Evolutionary conservation across 495 filamentous ascomycete species (phyloP), one percentile per base, ranked within the genome.

Genomic region (Melanomma pulvis-pyrius): DNA sequence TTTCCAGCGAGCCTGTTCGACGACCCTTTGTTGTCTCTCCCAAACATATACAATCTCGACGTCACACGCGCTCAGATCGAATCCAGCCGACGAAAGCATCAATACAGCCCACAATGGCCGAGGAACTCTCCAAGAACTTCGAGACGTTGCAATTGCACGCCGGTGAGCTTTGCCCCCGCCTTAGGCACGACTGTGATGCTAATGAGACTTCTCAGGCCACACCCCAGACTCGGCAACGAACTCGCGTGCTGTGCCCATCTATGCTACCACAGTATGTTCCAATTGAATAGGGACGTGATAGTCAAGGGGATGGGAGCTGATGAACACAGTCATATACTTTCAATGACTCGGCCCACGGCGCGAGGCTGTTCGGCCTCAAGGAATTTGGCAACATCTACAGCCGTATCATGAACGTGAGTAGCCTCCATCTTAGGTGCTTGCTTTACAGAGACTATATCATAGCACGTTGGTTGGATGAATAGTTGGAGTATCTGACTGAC

Each of bases 361-460:
- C 96, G 55, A 87, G 93, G 73, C 88, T 98, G 25, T 98, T 98
- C 75, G 92, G 92, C 70, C 92, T 98, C 79, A 96, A 97, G 76
- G 93, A 97, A 77, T 93, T 96, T 75, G 96, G 93, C 75, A 97
- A 98, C 79, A 97, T 98, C 80, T 98, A 98, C 83, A 92, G 88
- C 73, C 89, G 94, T 61, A 94, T 98, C 71, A 96, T 96, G 92
- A 98, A 98, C 77, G 85, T 86, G 76, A 63, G 52, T 44, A 22
- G 57, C n/a, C 21, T n/a, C 39, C 39, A 2, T n/a, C 17, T 44
- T 17, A 15, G 13, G 2, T 6, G 39, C 39, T 44, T 3, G 17
- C 17, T 44, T n/a, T 44, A 15, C 39, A 3, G 39, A 12, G 2
- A 44, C 8, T 0, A 9, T n/a, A 11, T 22, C n/a, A 26, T 21